Percentiles rank a stretch among this genome's conserved stretches.
These are phyloP conservation scores for Limtongozyma cylindracea DNA, from an alignment of 805 yeast species.

Conservation along the genomic window DNA sequence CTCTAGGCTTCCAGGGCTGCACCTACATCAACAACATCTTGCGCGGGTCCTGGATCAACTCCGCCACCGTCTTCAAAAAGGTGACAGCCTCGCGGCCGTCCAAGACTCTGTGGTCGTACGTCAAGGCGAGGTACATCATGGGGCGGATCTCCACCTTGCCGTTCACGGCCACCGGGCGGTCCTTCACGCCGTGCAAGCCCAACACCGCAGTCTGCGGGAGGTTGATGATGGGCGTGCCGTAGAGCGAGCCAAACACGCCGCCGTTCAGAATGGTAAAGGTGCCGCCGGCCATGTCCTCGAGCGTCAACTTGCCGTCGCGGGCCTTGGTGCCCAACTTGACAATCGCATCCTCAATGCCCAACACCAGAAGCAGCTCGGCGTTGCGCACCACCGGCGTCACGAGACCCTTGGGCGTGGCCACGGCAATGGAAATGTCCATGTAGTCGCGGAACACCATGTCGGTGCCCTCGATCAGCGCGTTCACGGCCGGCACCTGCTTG, in stretches of 20 bases:
- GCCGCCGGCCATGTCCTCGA: slow-evolving; percentile 99
- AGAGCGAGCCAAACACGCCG: slow-evolving; percentile 93
- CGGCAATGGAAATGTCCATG: slow-evolving; percentile 89
- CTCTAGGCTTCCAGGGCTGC: no score
- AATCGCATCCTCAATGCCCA: slow-evolving; percentile 81
- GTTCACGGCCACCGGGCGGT: slow-evolving; percentile 89
- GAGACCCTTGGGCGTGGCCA: slow-evolving; percentile 97
- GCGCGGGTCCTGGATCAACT: slow-evolving; percentile 95
- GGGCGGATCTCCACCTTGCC: slow-evolving; percentile 95
- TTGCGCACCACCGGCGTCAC: slow-evolving; percentile 97
- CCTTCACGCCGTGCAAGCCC: slow-evolving; percentile 93
- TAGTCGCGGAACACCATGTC: slow-evolving; percentile 91
- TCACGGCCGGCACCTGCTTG: slow-evolving; percentile 85
- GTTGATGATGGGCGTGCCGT: slow-evolving; percentile 97
- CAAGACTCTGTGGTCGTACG: slow-evolving; percentile 92
- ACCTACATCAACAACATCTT: slow-evolving; percentile 66
- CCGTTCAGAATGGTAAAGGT: slow-evolving; percentile 98
- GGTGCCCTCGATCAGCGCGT: slow-evolving; percentile 80
- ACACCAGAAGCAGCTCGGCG: slow-evolving; percentile 71
- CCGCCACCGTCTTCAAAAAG: slow-evolving; percentile 88
- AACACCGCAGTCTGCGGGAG: slow-evolving; percentile 95
- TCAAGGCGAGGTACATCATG: slow-evolving; percentile 97
- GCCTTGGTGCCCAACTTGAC: slow-evolving; percentile 69
- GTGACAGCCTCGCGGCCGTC: slow-evolving; percentile 99
- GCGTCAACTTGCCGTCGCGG: slow-evolving; percentile 84